Base-by-base conservation (phyloP, 768 basidiomycete genomes). In the Clathrus columnatus region DNA sequence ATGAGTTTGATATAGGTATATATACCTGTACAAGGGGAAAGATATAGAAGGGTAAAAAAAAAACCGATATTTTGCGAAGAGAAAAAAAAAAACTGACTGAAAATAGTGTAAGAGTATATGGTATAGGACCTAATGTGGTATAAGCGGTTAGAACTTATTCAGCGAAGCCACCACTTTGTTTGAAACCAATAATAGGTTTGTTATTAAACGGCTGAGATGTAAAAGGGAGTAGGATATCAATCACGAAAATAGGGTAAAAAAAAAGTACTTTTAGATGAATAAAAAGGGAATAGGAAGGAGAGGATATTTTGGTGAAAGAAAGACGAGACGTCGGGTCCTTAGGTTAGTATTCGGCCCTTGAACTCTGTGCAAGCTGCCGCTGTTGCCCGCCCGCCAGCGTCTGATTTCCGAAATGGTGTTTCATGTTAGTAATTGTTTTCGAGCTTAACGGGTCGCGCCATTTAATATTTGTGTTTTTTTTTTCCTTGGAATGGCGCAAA, bases 301-400 rank as follows among this genome's bases (percentile, higher is more conserved):
- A 32, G 54, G 44, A 45, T 43, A 14, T 14, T 36, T n/a, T 11
- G n/a, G 36, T 4, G n/a, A 36, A 55, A 29, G 54, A 48, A 21
- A 24, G 53, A 28, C 42, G 29, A 23, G 5, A 23, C 5, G 54
- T 48, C 42, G 44, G 54, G 54, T 29, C 54, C 45, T 23, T 42
- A 53, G 45, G 41, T 42, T 53, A 36, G 36, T 30, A 43, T 44
- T 55, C 54, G 54, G 43, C 26, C 72, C 51, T 69, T 70, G 67
- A 75, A 75, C 27, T 73, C 72, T n/a, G n/a, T 4, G 60, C 30
- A 28, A 74, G 69, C 0, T 64, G 60, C 47, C 71, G 73, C 1
- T 62, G 36, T 21, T 73, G 57, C 1, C 73, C 71, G 5, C 59
- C 68, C n/a, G 11, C 59, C 54, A 3, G 62, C 51, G 54, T 45